These are phyloP conservation scores for Ophiostoma australiae DNA, from an alignment of 2,329 filamentous ascomycete species.

Conservation along the genomic window DNA sequence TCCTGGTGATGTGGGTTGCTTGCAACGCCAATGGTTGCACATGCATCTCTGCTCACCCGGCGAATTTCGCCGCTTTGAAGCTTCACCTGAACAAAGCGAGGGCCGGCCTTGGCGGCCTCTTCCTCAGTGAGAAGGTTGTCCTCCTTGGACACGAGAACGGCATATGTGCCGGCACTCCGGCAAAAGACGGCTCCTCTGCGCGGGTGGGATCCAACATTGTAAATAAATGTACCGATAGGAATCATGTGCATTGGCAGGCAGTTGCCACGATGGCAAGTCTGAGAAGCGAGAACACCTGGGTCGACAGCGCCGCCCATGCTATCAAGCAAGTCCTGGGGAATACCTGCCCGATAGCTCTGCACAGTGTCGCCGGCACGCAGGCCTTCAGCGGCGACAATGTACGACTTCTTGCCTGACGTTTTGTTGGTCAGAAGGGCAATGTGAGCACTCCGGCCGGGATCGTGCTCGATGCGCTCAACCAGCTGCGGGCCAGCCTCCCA, in stretches of 20 bases:
- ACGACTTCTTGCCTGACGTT: conserved; percentile 70
- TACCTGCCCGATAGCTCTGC: conserved; percentile 85
- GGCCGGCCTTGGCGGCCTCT: conserved; percentile 57
- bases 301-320: conserved; percentile 92
- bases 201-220: conserved; percentile 74
- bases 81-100: conserved; percentile 75
- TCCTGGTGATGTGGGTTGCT: conserved; percentile 94
- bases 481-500: conserved; percentile 73
- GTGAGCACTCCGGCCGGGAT: conserved; percentile 87
- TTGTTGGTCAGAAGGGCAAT: conserved; percentile 80
- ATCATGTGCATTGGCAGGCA: conserved; percentile 95
- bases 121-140: conserved; percentile 55
- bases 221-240: conserved; percentile 87
- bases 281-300: conserved; percentile 90
- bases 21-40: conserved; percentile 87
- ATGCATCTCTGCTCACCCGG: conserved; percentile 83
- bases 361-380: conserved; percentile 87
- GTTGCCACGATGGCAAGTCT: conserved; percentile 90
- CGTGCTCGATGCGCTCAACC: conserved; percentile 93
- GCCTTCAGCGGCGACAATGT: conserved; percentile 93
- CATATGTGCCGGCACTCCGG: conserved; percentile 88
- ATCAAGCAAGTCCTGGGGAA: conserved; percentile 77
- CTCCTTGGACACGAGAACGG: conserved; percentile 82
- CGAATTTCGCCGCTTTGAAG: conserved; percentile 91
- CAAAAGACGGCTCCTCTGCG: conserved; percentile 82